These are phyloP conservation scores for Eucalyptus globulus DNA, from an alignment of 345 rosid genomes.

Conservation along the genomic window DNA sequence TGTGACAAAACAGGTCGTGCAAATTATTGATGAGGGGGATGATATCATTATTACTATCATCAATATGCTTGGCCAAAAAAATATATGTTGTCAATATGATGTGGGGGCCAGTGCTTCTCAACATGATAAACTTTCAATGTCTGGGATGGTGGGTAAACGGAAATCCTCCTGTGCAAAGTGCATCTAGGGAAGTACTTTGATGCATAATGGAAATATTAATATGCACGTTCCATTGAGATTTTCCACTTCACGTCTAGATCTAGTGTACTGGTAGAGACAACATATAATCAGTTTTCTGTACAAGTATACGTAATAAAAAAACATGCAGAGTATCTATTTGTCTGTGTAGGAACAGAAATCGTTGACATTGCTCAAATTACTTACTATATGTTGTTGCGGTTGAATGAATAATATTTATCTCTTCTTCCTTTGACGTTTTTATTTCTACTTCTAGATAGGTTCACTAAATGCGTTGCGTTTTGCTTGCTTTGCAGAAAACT, in stretches of 20 bases:
- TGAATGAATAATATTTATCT: not conserved
- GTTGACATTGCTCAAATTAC: not conserved
- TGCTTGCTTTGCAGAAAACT: not conserved
- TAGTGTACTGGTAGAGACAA: not conserved
- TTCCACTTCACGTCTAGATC: not conserved
- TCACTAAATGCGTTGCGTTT: not conserved
- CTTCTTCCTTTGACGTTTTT: not conserved
- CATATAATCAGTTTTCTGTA: not conserved
- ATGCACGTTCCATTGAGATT: not conserved
- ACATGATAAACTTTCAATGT: not conserved
- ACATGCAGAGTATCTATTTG: not conserved
- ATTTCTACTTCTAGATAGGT: not conserved
- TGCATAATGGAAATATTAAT: not conserved
- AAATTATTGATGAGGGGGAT: not conserved
- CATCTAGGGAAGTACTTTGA: not conserved
- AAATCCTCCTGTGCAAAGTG: not conserved
- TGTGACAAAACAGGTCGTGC: not conserved
- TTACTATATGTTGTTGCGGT: not conserved
- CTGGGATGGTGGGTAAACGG: not conserved
- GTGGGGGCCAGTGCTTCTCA: not conserved
- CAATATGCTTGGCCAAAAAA: not conserved
- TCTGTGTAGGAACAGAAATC: not conserved
- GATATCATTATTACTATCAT: not conserved
- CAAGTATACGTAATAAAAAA: not conserved
- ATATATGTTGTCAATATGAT: not conserved